Evolutionary conservation across 805 yeast genomes (phyloP).

Genomic region (Lachancea kluyveri): DNA sequence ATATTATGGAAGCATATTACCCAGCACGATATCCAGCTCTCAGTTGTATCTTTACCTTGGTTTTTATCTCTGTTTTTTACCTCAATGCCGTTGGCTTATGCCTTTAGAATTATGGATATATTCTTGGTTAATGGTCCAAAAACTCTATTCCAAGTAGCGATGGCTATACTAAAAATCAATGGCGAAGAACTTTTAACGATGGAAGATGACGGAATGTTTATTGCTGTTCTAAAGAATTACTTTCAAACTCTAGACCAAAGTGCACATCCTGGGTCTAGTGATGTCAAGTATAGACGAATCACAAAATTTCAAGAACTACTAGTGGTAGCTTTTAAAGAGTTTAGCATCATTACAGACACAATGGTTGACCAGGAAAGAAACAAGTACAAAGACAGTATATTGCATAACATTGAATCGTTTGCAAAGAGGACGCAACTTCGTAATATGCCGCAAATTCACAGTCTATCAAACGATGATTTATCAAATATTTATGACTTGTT

Average conservation of each 20-base stretch:
- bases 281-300: slow-evolving; percentile 56
- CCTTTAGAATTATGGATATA: slow-evolving; percentile 85
- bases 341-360: slow-evolving; percentile 70
- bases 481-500: slow-evolving; percentile 79
- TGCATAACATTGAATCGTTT: slow-evolving; percentile 81
- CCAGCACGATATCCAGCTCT: slow-evolving; percentile 78
- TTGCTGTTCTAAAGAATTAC: slow-evolving; percentile 76
- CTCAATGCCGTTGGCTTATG: slow-evolving; percentile 91
- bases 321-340: slow-evolving; percentile 90
- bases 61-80: slow-evolving; percentile 83
- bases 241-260: slow-evolving; percentile 71
- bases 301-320: slow-evolving; percentile 85
- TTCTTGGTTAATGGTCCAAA: slow-evolving; percentile 86
- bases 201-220: slow-evolving; percentile 89
- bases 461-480: slow-evolving; percentile 51
- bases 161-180: slow-evolving; percentile 83
- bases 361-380: slow-evolving; percentile 62
- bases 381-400: slow-evolving; percentile 67
- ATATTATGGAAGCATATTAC: slow-evolving; percentile 76
- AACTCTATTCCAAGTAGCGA: slow-evolving; percentile 84
- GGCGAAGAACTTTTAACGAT: slow-evolving; percentile 76
- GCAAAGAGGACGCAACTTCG: slow-evolving; percentile 89
- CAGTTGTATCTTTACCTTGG: slow-evolving; percentile 95
- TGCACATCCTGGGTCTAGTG: slow-evolving; percentile 66
- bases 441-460: slow-evolving; percentile 68